These are phyloP conservation scores for Paraphoma chrysanthemicola DNA, from an alignment of 2,329 filamentous ascomycete genomes.

Conservation along the genomic window DNA sequence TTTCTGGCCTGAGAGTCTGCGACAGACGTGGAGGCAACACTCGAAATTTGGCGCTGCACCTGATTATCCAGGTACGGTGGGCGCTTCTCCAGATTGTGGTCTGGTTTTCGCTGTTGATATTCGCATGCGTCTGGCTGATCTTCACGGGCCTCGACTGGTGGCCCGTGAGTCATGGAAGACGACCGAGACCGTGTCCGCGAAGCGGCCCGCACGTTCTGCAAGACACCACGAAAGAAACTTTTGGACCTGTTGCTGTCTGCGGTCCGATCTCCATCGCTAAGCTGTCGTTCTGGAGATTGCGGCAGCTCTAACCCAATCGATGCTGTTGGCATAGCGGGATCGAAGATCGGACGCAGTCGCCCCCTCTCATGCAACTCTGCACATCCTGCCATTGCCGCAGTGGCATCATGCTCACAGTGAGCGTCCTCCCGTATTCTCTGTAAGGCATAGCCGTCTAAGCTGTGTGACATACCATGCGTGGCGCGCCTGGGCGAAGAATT, in stretches of 20 bases:
- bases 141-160: conserved; percentile 9
- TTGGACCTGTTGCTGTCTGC: conserved; percentile 19
- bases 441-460: conserved; percentile 21
- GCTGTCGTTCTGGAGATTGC: conserved; percentile 8
- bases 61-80: not conserved
- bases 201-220: conserved; percentile 28
- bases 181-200: conserved; percentile 27
- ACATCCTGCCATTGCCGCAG: conserved; percentile 1
- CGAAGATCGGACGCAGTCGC: conserved; percentile 6
- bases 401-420: conserved; percentile 11
- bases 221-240: conserved; percentile 28
- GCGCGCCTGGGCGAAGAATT: conserved; percentile 21
- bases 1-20: conserved; percentile 17
- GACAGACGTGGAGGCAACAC: not conserved
- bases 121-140: conserved; percentile 9
- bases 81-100: not conserved
- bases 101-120: conserved; percentile 2
- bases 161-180: conserved; percentile 16
- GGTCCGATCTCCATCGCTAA: conserved; percentile 6
- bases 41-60: conserved; percentile 2
- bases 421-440: conserved; percentile 25
- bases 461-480: conserved; percentile 21
- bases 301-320: conserved; percentile 4
- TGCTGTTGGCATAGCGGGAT: conserved; percentile 16
- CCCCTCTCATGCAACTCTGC: conserved; percentile 7